Conservation (phyloP, 2,329 filamentous ascomycete genomes). For the Aspergillus caelatus region DNA sequence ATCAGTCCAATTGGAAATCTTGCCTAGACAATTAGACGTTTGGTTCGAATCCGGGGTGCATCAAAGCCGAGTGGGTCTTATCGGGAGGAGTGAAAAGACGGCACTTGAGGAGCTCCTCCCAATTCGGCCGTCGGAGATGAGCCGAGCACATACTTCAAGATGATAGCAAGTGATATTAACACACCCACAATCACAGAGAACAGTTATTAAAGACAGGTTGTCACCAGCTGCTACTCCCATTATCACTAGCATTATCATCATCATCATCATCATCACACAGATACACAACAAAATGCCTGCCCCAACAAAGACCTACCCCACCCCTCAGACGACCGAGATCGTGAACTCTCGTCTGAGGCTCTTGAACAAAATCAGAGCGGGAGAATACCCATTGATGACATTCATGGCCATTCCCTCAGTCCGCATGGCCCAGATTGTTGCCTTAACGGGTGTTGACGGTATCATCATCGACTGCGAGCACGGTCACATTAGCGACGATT, state of each 20-base stretch:
- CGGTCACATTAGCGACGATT: constrained; percentile 31
- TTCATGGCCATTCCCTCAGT: constrained; percentile 54
- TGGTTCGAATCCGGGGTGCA: constrained; percentile 6
- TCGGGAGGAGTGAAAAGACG: constrained; percentile 1
- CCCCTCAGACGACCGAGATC: constrained; percentile 35
- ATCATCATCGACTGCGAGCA: constrained; percentile 55
- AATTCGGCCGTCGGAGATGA: not conserved
- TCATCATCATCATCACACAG: not conserved
- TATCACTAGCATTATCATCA: not conserved
- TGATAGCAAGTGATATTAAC: too few relatives aligned
- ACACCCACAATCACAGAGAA: not conserved
- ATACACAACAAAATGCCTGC: not conserved
- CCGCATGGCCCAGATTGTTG: constrained; percentile 57
- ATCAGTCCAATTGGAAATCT: constrained; percentile 1
- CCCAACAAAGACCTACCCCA: constrained; percentile 27
- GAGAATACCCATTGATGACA: constrained; percentile 50
- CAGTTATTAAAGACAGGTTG: not conserved
- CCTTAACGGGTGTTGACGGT: constrained; percentile 64
- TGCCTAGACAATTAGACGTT: not conserved
- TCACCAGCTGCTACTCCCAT: not conserved
- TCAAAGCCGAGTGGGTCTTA: not conserved
- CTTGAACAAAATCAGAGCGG: constrained; percentile 47
- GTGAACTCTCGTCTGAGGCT: constrained; percentile 48
- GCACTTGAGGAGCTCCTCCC: constrained; percentile 23
- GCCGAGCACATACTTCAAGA: not conserved